These are phyloP conservation scores for Lipomyces kockii DNA, from an alignment of 805 yeast genomes.

Conservation along the genomic window DNA sequence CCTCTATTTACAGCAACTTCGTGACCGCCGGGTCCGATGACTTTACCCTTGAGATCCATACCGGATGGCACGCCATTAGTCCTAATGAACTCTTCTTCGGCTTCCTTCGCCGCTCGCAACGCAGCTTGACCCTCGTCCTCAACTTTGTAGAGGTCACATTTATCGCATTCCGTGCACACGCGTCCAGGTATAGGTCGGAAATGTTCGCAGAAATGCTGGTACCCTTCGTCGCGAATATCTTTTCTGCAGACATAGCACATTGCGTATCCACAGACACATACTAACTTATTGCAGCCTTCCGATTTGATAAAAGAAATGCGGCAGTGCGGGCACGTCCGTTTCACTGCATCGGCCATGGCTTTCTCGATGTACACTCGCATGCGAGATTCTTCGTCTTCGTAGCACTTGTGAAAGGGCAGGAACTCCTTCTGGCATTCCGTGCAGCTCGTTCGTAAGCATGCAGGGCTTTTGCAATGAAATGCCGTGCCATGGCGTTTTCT, in stretches of 20 bases:
- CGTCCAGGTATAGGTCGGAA: conserved; percentile 34
- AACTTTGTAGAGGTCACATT: conserved; percentile 36
- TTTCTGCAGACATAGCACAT: conserved; percentile 36
- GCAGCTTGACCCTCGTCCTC: conserved; percentile 33
- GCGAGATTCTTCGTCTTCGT: conserved; percentile 34
- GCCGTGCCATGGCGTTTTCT: conserved; percentile 30
- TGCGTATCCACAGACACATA: conserved; percentile 36
- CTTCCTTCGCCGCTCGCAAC: conserved; percentile 33
- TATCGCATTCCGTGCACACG: conserved; percentile 35
- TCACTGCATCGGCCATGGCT: conserved; percentile 38
- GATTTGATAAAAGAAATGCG: conserved; percentile 34
- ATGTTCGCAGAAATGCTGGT: conserved; percentile 35
- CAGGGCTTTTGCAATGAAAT: conserved; percentile 31
- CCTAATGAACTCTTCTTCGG: conserved; percentile 30
- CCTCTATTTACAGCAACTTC: conserved; percentile 7
- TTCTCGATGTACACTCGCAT: conserved; percentile 31
- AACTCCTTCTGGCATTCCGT: conserved; percentile 35
- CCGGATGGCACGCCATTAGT: conserved; percentile 31
- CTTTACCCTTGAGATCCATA: conserved; percentile 15
- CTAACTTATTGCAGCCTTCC: conserved; percentile 37
- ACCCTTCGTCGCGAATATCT: conserved; percentile 32
- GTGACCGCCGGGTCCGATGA: conserved; percentile 25
- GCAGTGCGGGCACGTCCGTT: conserved; percentile 37
- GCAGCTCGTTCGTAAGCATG: conserved; percentile 30
- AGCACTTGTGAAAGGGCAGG: conserved; percentile 35